A percentile compares a stretch with the other conserved stretches of the same genome.
These are phyloP conservation scores for Thuidium tamariscinum DNA, from an alignment of 225 moss, liverwort and hornwort genomes.

Conservation along the genomic window DNA sequence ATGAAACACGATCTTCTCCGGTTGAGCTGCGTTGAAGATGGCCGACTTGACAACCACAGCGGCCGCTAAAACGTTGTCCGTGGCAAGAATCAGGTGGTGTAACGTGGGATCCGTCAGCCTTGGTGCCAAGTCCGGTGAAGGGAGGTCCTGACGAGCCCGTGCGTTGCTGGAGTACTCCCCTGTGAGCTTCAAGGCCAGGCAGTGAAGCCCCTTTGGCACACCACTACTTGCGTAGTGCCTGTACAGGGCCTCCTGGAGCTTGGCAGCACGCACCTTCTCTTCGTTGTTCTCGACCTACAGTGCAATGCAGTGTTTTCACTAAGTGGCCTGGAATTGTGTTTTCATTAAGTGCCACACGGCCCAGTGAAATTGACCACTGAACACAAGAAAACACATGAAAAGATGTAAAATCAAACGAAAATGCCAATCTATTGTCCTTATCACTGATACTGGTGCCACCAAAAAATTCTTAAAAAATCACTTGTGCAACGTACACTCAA, in stretches of 20 bases:
- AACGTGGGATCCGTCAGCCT: constrained; percentile 60
- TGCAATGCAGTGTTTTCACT: background rate
- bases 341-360: background rate
- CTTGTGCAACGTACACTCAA: background rate
- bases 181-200: constrained; percentile 79
- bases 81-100: constrained; percentile 84
- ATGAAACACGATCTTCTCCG: constrained; percentile 88
- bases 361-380: background rate
- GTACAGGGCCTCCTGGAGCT: constrained; percentile 94
- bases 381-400: background rate
- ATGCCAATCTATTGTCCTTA: too few relatives aligned
- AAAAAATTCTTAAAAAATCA: background rate
- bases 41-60: constrained; percentile 82
- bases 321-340: background rate
- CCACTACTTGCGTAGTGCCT: constrained; percentile 91
- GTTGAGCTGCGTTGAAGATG: constrained; percentile 53
- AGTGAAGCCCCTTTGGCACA: constrained; percentile 90
- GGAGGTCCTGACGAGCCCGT: constrained; percentile 86
- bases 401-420: background rate
- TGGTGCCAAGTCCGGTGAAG: constrained; percentile 77
- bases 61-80: constrained; percentile 90
- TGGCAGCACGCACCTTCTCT: constrained; percentile 76
- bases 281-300: constrained; percentile 37
- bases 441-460: background rate
- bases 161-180: constrained; percentile 91